These are phyloP conservation scores for Epichloe typhina DNA, from an alignment of 2,329 filamentous ascomycete genomes.

Conservation along the genomic window DNA sequence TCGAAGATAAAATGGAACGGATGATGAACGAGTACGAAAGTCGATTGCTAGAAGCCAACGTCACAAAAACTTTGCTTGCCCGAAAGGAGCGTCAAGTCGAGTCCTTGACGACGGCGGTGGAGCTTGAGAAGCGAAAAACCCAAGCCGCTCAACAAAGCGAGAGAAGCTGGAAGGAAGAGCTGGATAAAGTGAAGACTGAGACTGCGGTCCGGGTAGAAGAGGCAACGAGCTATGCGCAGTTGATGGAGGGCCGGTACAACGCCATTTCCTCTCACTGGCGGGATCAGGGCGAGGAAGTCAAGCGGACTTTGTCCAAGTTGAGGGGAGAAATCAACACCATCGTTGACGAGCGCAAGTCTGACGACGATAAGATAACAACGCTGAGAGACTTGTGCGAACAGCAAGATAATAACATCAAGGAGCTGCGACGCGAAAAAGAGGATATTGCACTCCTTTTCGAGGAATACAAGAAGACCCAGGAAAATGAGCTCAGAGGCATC, in stretches of 20 bases:
- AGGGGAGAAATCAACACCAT: slow-evolving; percentile 40
- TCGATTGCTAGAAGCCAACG: slow-evolving; percentile 53
- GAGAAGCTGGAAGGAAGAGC: slow-evolving; percentile 46
- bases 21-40: slow-evolving; percentile 56
- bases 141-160: slow-evolving; percentile 47
- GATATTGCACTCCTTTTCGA: slow-evolving; percentile 48
- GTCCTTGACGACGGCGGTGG: slow-evolving; percentile 49
- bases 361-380: slow-evolving; percentile 50
- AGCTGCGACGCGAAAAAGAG: slow-evolving; percentile 46
- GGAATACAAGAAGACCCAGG: slow-evolving; percentile 50
- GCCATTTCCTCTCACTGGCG: slow-evolving; percentile 53
- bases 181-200: slow-evolving; percentile 48
- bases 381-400: slow-evolving; percentile 60
- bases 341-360: slow-evolving; percentile 39
- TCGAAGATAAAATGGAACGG: slow-evolving; percentile 60
- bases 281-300: slow-evolving; percentile 50
- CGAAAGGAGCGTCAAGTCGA: slow-evolving; percentile 65
- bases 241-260: slow-evolving; percentile 60
- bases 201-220: slow-evolving; percentile 51
- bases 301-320: slow-evolving; percentile 35
- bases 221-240: slow-evolving; percentile 48
- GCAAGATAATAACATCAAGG: slow-evolving; percentile 54
- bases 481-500: slow-evolving; percentile 45
- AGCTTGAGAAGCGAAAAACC: slow-evolving; percentile 50
- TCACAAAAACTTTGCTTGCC: slow-evolving; percentile 57